Conservation (phyloP, 1,284 basidiomycete genomes). For the Ceratorhiza oryzae-sativae region DNA sequence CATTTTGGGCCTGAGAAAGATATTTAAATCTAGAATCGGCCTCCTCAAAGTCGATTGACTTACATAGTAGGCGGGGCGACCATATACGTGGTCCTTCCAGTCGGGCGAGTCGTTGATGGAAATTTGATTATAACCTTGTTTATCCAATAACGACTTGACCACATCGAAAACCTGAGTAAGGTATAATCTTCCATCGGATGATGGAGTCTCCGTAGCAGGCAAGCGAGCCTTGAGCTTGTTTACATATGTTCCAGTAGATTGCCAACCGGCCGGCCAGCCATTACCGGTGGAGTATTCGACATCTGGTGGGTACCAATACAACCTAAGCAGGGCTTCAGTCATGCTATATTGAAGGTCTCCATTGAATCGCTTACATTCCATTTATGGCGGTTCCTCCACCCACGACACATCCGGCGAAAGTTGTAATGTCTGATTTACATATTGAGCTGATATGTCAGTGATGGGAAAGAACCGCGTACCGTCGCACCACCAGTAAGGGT, state of each 20-base stretch:
- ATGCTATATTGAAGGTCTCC: not conserved
- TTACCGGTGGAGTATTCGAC: constrained; percentile 60
- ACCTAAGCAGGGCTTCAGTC: constrained; percentile 48
- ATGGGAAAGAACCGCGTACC: constrained; percentile 51
- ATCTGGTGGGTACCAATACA: constrained; percentile 59
- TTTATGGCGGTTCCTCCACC: constrained; percentile 70
- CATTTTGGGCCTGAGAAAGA: constrained; percentile 58
- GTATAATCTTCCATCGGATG: constrained; percentile 67
- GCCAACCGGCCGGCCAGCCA: constrained; percentile 66
- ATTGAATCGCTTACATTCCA: constrained; percentile 59
- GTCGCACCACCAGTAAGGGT: constrained; percentile 68
- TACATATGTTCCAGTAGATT: constrained; percentile 60
- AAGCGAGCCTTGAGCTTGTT: constrained; percentile 59
- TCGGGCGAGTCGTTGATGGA: constrained; percentile 65
- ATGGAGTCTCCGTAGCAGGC: constrained; percentile 65
- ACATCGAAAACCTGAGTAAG: constrained; percentile 60
- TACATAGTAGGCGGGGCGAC: constrained; percentile 65
- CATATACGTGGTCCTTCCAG: constrained; percentile 65
- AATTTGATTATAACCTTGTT: constrained; percentile 59
- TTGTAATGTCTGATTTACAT: constrained; percentile 66
- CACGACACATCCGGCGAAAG: constrained; percentile 68
- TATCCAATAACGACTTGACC: constrained; percentile 55
- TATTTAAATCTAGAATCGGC: not conserved
- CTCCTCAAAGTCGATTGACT: constrained; percentile 44
- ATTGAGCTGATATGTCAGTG: too few species aligned